Evolutionary conservation across 2,329 filamentous ascomycete species (phyloP).

Genomic region (Fonsecaea multimorphosa): DNA sequence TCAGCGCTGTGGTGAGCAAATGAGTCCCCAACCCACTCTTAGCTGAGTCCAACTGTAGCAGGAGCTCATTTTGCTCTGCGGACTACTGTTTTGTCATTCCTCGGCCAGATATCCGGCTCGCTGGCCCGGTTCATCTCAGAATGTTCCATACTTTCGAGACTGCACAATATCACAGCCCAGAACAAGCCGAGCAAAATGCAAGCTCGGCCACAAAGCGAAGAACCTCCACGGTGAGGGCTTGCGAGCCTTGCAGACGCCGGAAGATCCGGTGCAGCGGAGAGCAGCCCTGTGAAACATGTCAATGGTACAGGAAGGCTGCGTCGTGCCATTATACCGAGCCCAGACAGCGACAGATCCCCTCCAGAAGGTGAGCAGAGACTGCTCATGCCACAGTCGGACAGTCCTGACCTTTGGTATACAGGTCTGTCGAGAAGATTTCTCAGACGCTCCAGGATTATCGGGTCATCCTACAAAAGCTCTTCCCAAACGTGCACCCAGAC

Average conservation of each 20-base stretch:
- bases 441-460: constrained; percentile 71
- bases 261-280: constrained; percentile 86
- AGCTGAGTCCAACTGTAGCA: neutral
- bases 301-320: constrained; percentile 80
- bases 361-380: constrained; percentile 68
- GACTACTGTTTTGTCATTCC: neutral
- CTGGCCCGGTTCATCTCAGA: constrained; percentile 13
- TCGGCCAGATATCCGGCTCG: neutral
- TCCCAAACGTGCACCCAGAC: constrained; percentile 63
- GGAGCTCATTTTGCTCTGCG: neutral
- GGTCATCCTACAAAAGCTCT: constrained; percentile 66
- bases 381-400: constrained; percentile 9
- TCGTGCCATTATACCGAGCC: constrained; percentile 82
- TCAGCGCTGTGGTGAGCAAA: neutral
- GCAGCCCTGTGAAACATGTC: constrained; percentile 81
- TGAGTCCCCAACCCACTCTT: neutral
- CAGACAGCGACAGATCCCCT: constrained; percentile 75
- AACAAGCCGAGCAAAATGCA: constrained; percentile 41
- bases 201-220: constrained; percentile 45
- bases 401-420: constrained; percentile 41
- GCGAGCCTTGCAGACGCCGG: constrained; percentile 76
- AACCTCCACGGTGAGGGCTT: constrained; percentile 59
- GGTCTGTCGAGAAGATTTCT: constrained; percentile 67
- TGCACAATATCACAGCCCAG: constrained; percentile 46
- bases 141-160: constrained; percentile 54